These are phyloP conservation scores for Kodamaea laetipori DNA, from an alignment of 805 yeast species.

Conservation along the genomic window DNA sequence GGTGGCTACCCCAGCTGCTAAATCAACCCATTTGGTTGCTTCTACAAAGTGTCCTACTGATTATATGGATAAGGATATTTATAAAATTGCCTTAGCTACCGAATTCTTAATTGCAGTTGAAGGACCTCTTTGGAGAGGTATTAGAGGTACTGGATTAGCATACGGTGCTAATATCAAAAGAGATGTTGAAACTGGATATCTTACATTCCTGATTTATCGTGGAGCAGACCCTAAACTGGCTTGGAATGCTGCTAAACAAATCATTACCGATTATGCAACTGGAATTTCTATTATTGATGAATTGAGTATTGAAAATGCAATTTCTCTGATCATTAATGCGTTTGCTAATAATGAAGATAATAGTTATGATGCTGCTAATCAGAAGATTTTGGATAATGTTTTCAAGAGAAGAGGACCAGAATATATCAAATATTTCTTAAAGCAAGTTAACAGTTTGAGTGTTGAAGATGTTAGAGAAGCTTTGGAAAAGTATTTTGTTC, in stretches of 20 bases:
- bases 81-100: slow-evolving; percentile 69
- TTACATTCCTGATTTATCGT: slow-evolving; percentile 70
- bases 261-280: slow-evolving; percentile 59
- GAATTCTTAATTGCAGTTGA: slow-evolving; percentile 84
- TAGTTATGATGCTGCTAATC: slow-evolving; percentile 61
- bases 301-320: slow-evolving; percentile 66
- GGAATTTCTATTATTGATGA: slow-evolving; percentile 60
- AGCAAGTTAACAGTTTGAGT: slow-evolving; percentile 53
- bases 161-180: slow-evolving; percentile 76
- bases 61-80: slow-evolving; percentile 54
- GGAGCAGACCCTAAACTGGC: slow-evolving; percentile 80
- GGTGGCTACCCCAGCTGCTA: slow-evolving; percentile 79
- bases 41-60: slow-evolving; percentile 60
- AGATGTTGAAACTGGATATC: slow-evolving; percentile 64
- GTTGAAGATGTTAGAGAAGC: slow-evolving; percentile 51
- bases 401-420: slow-evolving; percentile 71
- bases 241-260: slow-evolving; percentile 60
- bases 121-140: slow-evolving; percentile 96
- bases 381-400: slow-evolving; percentile 65
- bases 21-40: slow-evolving; percentile 68
- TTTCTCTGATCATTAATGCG: slow-evolving; percentile 71
- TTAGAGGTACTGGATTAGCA: slow-evolving; percentile 92
- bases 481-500: slow-evolving; percentile 60
- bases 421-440: slow-evolving; percentile 56
- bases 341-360: slow-evolving; percentile 72